phyloP scores from a whole-genome alignment of 2,329 filamentous ascomycete genomes.

The Cladophialophora immunda region DNA sequence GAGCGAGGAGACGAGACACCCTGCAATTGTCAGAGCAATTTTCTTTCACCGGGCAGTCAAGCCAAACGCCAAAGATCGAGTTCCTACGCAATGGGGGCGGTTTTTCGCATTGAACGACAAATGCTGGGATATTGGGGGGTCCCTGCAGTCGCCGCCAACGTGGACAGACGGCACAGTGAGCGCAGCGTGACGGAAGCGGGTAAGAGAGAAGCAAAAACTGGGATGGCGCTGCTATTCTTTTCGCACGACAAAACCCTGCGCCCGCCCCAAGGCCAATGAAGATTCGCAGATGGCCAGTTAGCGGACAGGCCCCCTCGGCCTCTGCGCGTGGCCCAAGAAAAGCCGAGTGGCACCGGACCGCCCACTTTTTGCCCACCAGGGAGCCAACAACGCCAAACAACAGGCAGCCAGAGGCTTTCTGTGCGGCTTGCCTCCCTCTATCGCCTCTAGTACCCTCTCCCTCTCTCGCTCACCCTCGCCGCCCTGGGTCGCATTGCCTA shows the following conservation, averaged over 20 bases:
- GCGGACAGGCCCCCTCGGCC: background rate
- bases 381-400: background rate
- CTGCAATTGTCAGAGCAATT: background rate
- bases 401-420: background rate
- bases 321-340: background rate
- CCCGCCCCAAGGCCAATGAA: background rate
- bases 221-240: background rate
- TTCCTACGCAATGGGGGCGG: background rate
- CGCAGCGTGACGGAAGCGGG: background rate
- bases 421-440: background rate
- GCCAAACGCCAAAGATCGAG: too few species aligned
- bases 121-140: background rate
- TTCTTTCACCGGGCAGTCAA: background rate
- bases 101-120: background rate
- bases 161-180: background rate
- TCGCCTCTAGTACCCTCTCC: background rate
- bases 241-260: conserved; percentile 1
- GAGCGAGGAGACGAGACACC: background rate
- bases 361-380: conserved; percentile 3
- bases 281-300: background rate
- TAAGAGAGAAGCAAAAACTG: background rate
- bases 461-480: background rate
- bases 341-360: conserved; percentile 2
- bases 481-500: conserved; percentile 1
- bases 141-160: too few species aligned